Evolutionary conservation across 2,329 filamentous ascomycete genomes (phyloP).

Genomic region (Apiospora hydei): DNA sequence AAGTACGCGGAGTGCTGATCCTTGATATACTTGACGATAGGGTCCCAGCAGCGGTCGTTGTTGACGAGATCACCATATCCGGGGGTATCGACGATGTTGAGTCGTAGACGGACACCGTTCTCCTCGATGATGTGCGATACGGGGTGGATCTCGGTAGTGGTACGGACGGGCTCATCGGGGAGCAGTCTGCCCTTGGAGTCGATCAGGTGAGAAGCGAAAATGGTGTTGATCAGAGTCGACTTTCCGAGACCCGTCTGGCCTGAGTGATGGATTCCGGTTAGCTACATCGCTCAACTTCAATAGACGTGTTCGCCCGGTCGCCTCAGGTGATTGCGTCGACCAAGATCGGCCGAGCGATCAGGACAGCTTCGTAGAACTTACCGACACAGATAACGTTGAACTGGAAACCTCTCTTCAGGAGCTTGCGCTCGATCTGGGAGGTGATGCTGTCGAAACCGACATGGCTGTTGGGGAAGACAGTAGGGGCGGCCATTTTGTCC

Average conservation of each 20-base stretch:
- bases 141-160: slow-evolving; percentile 96
- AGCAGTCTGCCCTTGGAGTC: slow-evolving; percentile 96
- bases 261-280: slow-evolving; percentile 53
- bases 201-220: slow-evolving; percentile 99
- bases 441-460: slow-evolving; percentile 99
- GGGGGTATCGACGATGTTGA: slow-evolving; percentile 99
- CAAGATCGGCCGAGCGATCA: slow-evolving; percentile 21
- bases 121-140: slow-evolving; percentile 99
- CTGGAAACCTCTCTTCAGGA: slow-evolving; percentile 99
- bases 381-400: slow-evolving; percentile 99
- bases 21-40: slow-evolving; percentile 99
- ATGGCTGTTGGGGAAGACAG: slow-evolving; percentile 92
- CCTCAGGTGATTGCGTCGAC: slow-evolving; percentile 23
- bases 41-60: slow-evolving; percentile 99
- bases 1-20: slow-evolving; percentile 99
- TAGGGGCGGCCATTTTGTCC: slow-evolving; percentile 70
- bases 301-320: slow-evolving; percentile 26
- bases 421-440: slow-evolving; percentile 98
- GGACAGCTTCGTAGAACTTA: slow-evolving; percentile 60
- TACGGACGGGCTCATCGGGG: slow-evolving; percentile 91
- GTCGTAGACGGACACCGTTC: slow-evolving; percentile 94
- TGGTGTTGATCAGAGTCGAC: slow-evolving; percentile 99
- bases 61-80: slow-evolving; percentile 99
- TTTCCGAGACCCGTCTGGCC: slow-evolving; percentile 99
- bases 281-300: slow-evolving; percentile 31